Conservation (phyloP, 169 alveolate species). For the Neospora caninum region DNA sequence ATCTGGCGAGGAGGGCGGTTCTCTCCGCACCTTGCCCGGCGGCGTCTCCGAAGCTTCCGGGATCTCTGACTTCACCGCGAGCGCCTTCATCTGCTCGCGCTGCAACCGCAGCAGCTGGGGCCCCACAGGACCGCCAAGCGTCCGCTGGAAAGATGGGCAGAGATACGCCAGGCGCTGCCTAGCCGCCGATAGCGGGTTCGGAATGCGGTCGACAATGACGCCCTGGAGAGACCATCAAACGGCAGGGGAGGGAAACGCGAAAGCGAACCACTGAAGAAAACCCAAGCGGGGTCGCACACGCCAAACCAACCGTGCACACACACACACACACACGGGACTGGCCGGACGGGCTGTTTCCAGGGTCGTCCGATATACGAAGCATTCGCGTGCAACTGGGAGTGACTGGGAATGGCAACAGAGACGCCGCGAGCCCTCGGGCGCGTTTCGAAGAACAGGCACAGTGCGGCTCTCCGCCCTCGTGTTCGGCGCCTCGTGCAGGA, state of each 20-base stretch:
- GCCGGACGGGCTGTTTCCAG: too few relatives aligned
- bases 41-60: neutral
- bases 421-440: too few relatives aligned
- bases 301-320: too few relatives aligned
- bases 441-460: too few relatives aligned
- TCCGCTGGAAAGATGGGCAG: slow-evolving; percentile 52
- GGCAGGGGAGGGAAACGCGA: neutral
- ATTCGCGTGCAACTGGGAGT: too few relatives aligned
- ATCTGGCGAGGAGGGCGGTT: neutral
- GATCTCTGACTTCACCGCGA: neutral
- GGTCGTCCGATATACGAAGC: too few relatives aligned
- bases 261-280: neutral
- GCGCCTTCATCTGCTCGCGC: neutral
- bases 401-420: too few relatives aligned
- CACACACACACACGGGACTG: too few relatives aligned
- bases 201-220: slow-evolving; percentile 58
- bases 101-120: slow-evolving; percentile 3
- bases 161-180: slow-evolving; percentile 62
- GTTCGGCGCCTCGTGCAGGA: too few relatives aligned
- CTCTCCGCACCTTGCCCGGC: neutral
- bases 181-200: slow-evolving; percentile 77
- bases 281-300: too few relatives aligned
- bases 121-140: slow-evolving; percentile 8
- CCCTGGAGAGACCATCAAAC: neutral
- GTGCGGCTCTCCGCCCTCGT: too few relatives aligned